Conservation (phyloP, 768 basidiomycete genomes). For the Lentinula guzmanii region DNA sequence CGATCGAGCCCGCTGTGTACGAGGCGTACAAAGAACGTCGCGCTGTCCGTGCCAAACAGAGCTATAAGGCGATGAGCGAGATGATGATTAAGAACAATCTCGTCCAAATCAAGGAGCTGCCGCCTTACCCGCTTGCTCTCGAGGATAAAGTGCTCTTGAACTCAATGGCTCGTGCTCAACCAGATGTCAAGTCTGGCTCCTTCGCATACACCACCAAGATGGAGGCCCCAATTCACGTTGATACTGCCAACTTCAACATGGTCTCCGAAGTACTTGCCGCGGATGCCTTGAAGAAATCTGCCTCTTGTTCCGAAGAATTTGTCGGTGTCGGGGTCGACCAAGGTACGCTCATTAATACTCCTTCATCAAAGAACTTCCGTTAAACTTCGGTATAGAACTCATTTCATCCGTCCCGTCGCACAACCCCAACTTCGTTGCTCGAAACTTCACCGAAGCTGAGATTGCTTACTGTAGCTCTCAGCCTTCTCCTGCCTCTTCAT, state of each 20-base stretch:
- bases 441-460: conserved; percentile 93
- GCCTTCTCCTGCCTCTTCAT: conserved; percentile 82
- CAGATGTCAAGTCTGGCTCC: conserved; percentile 79
- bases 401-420: conserved; percentile 89
- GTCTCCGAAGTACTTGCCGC: conserved; percentile 48
- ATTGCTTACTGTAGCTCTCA: conserved; percentile 82
- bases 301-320: conserved; percentile 32
- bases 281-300: conserved; percentile 18
- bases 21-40: conserved; percentile 71
- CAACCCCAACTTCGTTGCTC: conserved; percentile 79
- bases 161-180: conserved; percentile 81
- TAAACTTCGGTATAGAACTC: conserved; percentile 48
- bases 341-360: conserved; percentile 39
- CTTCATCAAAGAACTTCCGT: conserved; percentile 6
- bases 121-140: conserved; percentile 82
- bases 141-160: conserved; percentile 87
- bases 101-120: conserved; percentile 91
- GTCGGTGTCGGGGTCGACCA: conserved; percentile 87
- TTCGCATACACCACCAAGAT: conserved; percentile 74
- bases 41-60: conserved; percentile 56
- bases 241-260: conserved; percentile 63
- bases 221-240: conserved; percentile 42
- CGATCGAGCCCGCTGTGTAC: conserved; percentile 73
- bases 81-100: conserved; percentile 94
- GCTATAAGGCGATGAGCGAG: conserved; percentile 90